Base-by-base conservation (phyloP, 139 green algal species). In the Coelastrella sp. region DNA sequence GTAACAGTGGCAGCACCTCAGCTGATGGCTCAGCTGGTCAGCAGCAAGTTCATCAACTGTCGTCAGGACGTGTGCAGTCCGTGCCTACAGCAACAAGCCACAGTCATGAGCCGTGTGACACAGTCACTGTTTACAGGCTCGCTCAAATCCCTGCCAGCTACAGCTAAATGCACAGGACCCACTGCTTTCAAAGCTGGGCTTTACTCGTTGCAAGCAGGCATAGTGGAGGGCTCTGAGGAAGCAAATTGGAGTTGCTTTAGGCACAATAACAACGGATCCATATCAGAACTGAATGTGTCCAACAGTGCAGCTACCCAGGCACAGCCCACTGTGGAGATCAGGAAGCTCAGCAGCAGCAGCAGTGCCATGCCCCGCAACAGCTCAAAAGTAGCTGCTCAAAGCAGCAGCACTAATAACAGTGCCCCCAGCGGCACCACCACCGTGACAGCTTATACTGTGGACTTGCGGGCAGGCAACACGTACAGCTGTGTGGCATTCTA, bases 401-500 rank as follows among this genome's bases (percentile, higher is more conserved):
- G 17, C 80, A 23, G 58, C 11, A 78, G 7, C 73, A 54, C 73
- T 7, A 78, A 3, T 3, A 78, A 78, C 19, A 32, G 20, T 47
- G 32, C 32, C 73, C 11, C 17, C 13, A 78, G 20, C 19, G 3
- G 16, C 5, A 14, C 11, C 5, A 58, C 74, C 57, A 80, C 19
- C 7, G 22, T 60, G 22, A 58, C n/a, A 17, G n/a, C 74, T 80
- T 22, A 61, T 6, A 5, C 47, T 17, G 78, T 66, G 11, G 16
- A 84, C 54, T 56, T 84, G 10, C 10, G 4, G 8, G 54, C 56
- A 32, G 78, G 78, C 54, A 68, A 23, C 78, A 65, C 10, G 54
- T 84, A 71, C 78, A 84, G 11, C 56, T 84, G 78, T 56, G 54
- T 84, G 22, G 78, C 78, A 5, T 47, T 5, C 56, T 84, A 84